Conservation (phyloP, 108 stramenopile genomes). For the Nitzschia palea region DNA sequence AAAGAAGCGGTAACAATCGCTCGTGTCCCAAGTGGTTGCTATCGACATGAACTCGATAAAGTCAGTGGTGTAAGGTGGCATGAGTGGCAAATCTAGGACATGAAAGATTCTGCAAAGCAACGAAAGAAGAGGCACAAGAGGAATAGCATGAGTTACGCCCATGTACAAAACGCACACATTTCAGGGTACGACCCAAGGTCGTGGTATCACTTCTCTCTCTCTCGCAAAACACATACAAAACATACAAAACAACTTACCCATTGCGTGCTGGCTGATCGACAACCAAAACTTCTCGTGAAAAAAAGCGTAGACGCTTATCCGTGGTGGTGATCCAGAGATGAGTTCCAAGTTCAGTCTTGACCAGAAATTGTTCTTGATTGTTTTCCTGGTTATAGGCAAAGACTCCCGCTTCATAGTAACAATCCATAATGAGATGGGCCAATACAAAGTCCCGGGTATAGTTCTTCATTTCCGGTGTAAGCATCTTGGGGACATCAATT, state of each 20-base stretch:
- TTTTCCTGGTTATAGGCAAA: constrained; percentile 25
- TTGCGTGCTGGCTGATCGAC: constrained; percentile 20
- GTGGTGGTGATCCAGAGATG: constrained; percentile 39
- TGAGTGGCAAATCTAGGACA: constrained; percentile 26
- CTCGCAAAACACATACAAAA: not conserved
- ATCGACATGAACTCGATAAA: constrained; percentile 29
- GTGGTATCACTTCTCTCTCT: not conserved
- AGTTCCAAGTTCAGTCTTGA: constrained; percentile 30
- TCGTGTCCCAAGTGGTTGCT: constrained; percentile 26
- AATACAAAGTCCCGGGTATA: constrained; percentile 35
- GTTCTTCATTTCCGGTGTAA: constrained; percentile 18
- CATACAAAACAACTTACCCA: constrained; percentile 26
- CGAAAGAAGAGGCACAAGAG: not conserved
- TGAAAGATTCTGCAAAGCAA: constrained; percentile 27
- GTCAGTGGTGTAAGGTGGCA: constrained; percentile 31
- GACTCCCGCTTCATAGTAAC: constrained; percentile 24
- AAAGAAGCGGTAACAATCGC: constrained; percentile 29
- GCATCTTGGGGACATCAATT: constrained; percentile 24
- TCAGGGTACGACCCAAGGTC: not conserved
- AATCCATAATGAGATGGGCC: constrained; percentile 29
- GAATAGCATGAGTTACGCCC: no score
- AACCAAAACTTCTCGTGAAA: constrained; percentile 26
- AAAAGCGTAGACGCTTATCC: constrained; percentile 31
- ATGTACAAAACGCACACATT: no score
- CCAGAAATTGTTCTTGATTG: constrained; percentile 22